Base-by-base conservation (phyloP, 1,284 basidiomycete species). In the Inonotus hispidus region DNA sequence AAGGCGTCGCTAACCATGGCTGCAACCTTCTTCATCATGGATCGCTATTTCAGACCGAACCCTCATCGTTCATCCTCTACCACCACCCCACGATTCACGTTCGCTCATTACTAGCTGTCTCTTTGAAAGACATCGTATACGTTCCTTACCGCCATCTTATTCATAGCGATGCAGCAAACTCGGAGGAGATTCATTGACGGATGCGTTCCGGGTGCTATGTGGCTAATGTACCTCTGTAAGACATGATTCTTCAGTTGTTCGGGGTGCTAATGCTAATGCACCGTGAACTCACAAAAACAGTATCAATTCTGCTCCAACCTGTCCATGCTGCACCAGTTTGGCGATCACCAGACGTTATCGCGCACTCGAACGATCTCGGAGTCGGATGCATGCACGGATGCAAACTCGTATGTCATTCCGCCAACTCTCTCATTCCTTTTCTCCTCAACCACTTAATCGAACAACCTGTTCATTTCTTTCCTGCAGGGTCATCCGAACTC, bases 281-380 rank as follows among this genome's bases (percentile, higher is more conserved):
- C 25, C 27, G 6, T n/a, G 1, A 14, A 52, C 23, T 23, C 25
- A 21, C 16, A 2, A 43, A 56, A 41, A 19, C 35, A 50, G 46
- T 41, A 37, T 58, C 37, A n/a, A 11, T 49, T 10, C 14, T 10
- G 16, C 13, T 53, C 21, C 50, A 53, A 39, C 32, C 32, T 8
- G 49, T 54, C 11, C 25, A 39, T 13, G 61, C 61, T 1, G 45
- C 25, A 5, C 61, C 61, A 8, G 38, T 59, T n/a, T 59, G 57
- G 58, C 37, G 46, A 35, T 59, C 58, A 11, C 52, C 61, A 5
- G 14, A 63, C 3, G 19, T 55, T 13, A 38, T 59, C 23, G 61
- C 61, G 2, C 52, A 63, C 25, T 55, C 56, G 6, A 59, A 49
- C 32, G 37, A 59, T 10, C 23, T 59, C 7, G 61, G 61, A 32